Conservation (phyloP, 768 basidiomycete species). For the Serpula lacrymans region DNA sequence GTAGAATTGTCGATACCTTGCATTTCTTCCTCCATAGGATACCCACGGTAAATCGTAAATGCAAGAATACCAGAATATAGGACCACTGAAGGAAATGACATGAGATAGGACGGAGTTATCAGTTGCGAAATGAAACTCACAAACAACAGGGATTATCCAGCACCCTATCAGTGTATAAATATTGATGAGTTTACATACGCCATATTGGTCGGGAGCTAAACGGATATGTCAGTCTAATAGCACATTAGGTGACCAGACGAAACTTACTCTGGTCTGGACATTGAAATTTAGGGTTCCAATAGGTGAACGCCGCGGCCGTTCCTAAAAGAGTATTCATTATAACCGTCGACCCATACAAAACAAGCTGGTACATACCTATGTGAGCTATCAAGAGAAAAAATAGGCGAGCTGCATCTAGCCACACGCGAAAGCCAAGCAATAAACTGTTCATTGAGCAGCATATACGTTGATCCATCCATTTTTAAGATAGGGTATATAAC, state of each 20-base stretch:
- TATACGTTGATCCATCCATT: slow-evolving; percentile 6
- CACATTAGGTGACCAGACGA: not conserved
- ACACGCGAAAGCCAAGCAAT: slow-evolving; percentile 44
- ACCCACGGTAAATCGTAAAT: slow-evolving; percentile 30
- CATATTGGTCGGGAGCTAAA: slow-evolving; percentile 37
- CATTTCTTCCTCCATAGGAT: slow-evolving; percentile 3
- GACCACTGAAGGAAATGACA: slow-evolving; percentile 31
- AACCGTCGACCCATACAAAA: not conserved
- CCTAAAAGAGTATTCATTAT: slow-evolving; percentile 23
- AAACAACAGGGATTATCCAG: slow-evolving; percentile 51
- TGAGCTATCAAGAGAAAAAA: slow-evolving; percentile 43
- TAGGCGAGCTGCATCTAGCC: slow-evolving; percentile 53
- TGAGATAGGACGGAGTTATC: slow-evolving; percentile 4
- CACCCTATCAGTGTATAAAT: slow-evolving; percentile 46
- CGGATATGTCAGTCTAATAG: not conserved
- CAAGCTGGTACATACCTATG: slow-evolving; percentile 33
- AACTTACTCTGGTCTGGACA: slow-evolving; percentile 43
- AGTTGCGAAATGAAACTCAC: slow-evolving; percentile 33
- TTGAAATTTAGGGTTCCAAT: slow-evolving; percentile 38
- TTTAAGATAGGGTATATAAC: slow-evolving; percentile 15
- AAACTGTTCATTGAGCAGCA: slow-evolving; percentile 30
- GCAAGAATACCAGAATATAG: slow-evolving; percentile 41
- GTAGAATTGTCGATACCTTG: slow-evolving; percentile 2
- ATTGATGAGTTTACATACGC: slow-evolving; percentile 46
- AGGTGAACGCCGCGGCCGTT: slow-evolving; percentile 39